Conservation (phyloP, 257 asterid genomes). For the Salvia miltiorrhiza region DNA sequence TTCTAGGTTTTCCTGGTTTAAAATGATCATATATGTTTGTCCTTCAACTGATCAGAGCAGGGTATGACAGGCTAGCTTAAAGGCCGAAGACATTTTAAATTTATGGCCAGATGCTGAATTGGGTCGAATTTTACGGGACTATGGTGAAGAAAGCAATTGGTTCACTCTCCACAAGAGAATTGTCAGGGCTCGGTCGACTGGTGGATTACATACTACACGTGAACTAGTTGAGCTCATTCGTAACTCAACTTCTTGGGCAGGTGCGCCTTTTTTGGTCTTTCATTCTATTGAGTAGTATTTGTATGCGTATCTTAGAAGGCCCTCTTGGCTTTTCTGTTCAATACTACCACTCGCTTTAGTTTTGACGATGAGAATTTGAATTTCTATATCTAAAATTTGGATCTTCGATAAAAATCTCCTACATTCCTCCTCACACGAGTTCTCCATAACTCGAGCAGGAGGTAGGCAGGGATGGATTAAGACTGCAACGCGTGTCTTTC, state of each 20-base stretch:
- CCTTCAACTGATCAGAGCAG: constrained; percentile 55
- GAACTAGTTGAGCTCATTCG: constrained; percentile 78
- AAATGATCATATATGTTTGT: constrained; percentile 26
- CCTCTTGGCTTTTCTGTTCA: no score
- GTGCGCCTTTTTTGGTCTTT: constrained; percentile 28
- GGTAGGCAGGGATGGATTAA: constrained; percentile 99
- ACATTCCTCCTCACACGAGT: not conserved
- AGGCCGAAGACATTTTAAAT: constrained; percentile 90
- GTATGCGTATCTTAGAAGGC: not conserved
- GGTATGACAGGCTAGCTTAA: constrained; percentile 81
- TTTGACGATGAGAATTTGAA: not conserved
- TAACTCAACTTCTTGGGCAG: constrained; percentile 63
- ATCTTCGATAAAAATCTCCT: not conserved
- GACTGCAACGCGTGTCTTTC: constrained; percentile 93
- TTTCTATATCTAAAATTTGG: not conserved
- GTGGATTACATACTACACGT: constrained; percentile 86
- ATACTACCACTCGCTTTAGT: no score
- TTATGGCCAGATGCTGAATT: constrained; percentile 90
- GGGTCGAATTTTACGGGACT: constrained; percentile 80
- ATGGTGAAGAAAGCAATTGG: constrained; percentile 98
- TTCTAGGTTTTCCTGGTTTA: not conserved
- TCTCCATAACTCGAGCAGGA: constrained; percentile 40
- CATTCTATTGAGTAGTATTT: not conserved
- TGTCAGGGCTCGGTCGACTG: constrained; percentile 66
- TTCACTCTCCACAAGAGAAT: constrained; percentile 71